Evolutionary conservation across 2,329 filamentous ascomycete species (phyloP), one percentile per base, ranked within the genome.

Genomic region (Sphaceloma murrayae): DNA sequence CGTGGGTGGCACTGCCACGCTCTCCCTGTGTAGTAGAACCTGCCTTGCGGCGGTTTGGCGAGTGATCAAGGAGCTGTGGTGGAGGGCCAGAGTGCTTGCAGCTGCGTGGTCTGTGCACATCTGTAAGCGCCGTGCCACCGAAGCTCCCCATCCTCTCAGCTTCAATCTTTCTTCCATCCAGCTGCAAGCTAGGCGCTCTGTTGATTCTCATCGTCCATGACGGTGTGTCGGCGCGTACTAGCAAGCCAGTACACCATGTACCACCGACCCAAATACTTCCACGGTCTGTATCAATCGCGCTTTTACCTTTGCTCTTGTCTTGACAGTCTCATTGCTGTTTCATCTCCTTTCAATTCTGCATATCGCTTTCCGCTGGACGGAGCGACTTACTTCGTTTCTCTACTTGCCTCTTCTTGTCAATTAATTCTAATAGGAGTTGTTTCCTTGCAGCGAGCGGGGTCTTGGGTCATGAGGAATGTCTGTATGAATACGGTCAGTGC

Each of bases 281-380:
- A 40, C 8, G 24, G 36, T 40, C 30, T 40, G 36, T 40, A 40
- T 29, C 36, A 14, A 22, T n/a, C n/a, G n/a, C 13, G 16, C 24
- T 30, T 40, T 22, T 40, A 40, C 36, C 36, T 40, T 40, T 26
- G 36, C 36, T 22, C 36, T 16, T 19, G 13, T 16, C 24, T 19
- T 29, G 13, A 22, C 16, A 14, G 22, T 29, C 19, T 40, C 36
- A 29, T 40, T 40, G 24, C 26, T 24, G 24, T 30, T 40, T 40
- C 36, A 30, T 29, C 36, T 27, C 26, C 24, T 10, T 18, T 7
- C 30, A 40, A 22, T 17, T 40, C n/a, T 40, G 36, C 36, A 26
- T 10, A 29, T 29, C 27, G 18, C n/a, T 16, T n/a, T 45, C 43
- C 43, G 43, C 43, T 45, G 43, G 43, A 34, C 43, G 43, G 43